Evolutionary conservation across 2,329 filamentous ascomycete species (phyloP).

Genomic region (Podosphaera leucotricha): DNA sequence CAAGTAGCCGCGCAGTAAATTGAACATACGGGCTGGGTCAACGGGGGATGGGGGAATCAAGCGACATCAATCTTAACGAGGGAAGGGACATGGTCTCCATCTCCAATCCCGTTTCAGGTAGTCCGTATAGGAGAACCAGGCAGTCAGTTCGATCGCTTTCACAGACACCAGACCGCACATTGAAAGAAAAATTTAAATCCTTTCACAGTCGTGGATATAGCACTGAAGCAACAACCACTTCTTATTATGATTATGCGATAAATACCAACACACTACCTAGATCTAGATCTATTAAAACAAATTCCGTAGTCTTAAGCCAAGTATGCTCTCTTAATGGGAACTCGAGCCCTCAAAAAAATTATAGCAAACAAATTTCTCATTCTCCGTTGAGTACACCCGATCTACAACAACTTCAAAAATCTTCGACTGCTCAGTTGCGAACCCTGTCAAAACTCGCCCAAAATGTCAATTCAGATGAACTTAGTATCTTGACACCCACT

Average conservation of each 20-base stretch:
- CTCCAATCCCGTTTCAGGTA: constrained; percentile 24
- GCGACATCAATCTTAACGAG: constrained; percentile 25
- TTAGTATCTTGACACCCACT: constrained; percentile 51
- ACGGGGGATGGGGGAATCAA: constrained; percentile 53
- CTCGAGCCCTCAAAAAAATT: constrained; percentile 6
- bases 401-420: constrained; percentile 61
- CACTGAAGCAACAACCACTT: constrained; percentile 33
- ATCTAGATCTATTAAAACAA: constrained; percentile 21
- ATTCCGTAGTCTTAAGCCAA: constrained; percentile 35
- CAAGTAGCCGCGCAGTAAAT: constrained; percentile 50
- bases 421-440: constrained; percentile 71
- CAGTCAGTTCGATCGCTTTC: constrained; percentile 56
- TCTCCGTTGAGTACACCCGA: constrained; percentile 41
- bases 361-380: constrained; percentile 14
- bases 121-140: constrained; percentile 46
- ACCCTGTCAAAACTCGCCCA: constrained; percentile 68
- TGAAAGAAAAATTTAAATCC: constrained; percentile 15
- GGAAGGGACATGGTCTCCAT: not conserved
- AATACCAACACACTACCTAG: constrained; percentile 3
- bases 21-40: constrained; percentile 45
- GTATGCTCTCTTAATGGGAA: constrained; percentile 24
- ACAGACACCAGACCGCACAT: constrained; percentile 33
- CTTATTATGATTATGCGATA: constrained; percentile 17
- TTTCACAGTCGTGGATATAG: constrained; percentile 25
- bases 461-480: constrained; percentile 51